phyloP scores from a whole-genome alignment of 495 filamentous ascomycete species.

The Cercophora sp. region DNA sequence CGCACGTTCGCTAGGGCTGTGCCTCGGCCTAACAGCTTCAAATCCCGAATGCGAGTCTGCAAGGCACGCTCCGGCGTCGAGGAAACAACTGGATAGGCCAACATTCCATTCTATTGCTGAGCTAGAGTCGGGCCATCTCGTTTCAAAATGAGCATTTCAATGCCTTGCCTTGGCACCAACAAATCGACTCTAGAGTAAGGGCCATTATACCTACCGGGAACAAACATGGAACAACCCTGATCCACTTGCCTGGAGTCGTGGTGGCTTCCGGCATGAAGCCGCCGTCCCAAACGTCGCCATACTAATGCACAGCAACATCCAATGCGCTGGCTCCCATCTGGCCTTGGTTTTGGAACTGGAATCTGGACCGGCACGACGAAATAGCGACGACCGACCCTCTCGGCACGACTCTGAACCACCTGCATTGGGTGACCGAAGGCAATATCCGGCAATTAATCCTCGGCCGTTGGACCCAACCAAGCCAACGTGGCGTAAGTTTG shows the following conservation, averaged over 20 bases:
- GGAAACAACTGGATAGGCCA: too few species aligned
- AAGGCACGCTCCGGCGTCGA: too few species aligned
- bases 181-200: background rate
- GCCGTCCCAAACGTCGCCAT: background rate
- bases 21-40: too few species aligned
- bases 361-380: background rate
- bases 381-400: background rate
- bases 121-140: conserved; percentile 5
- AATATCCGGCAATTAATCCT: background rate
- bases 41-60: too few species aligned
- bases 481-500: background rate
- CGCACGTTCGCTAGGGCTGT: too few species aligned
- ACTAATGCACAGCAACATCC: background rate
- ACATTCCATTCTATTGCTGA: too few species aligned
- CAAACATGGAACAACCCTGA: background rate
- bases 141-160: conserved; percentile 4
- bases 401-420: background rate
- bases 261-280: background rate
- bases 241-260: background rate
- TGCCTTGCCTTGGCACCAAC: background rate
- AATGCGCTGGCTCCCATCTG: too few species aligned
- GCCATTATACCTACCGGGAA: conserved; percentile 2
- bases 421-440: background rate
- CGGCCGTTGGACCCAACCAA: background rate
- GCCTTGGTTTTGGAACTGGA: too few species aligned